These are phyloP conservation scores for Nemania diffusa DNA, from an alignment of 2,329 filamentous ascomycete species.

Conservation along the genomic window DNA sequence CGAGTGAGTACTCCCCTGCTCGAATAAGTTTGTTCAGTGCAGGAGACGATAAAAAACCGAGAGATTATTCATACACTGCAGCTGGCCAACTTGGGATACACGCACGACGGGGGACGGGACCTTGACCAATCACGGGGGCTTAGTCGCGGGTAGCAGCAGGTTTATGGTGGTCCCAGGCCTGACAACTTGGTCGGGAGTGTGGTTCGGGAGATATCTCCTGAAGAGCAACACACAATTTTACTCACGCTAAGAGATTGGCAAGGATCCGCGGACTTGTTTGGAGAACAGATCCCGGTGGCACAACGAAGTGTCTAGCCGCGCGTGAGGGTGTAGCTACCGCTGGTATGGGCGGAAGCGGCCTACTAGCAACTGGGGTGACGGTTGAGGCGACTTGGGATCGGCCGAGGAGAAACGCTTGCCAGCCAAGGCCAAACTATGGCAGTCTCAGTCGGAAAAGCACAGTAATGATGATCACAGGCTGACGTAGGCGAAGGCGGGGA, in stretches of 20 bases:
- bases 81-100: conserved; percentile 3
- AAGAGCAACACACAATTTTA: conserved; percentile 5
- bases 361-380: neutral
- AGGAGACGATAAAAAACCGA: conserved; percentile 29
- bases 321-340: neutral
- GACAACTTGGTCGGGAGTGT: conserved; percentile 8
- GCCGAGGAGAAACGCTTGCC: conserved; percentile 8
- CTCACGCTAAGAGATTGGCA: conserved; percentile 7
- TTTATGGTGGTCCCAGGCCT: conserved; percentile 1
- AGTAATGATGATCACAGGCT: conserved; percentile 24
- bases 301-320: conserved; percentile 16
- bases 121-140: conserved; percentile 25
- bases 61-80: conserved; percentile 11
- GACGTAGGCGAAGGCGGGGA: conserved; percentile 25
- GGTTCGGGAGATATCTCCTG: conserved; percentile 9
- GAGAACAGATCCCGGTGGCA: conserved; percentile 4
- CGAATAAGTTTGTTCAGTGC: conserved; percentile 10
- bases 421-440: neutral
- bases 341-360: conserved; percentile 2
- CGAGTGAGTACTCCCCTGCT: neutral
- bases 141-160: conserved; percentile 31
- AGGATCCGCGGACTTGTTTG: conserved; percentile 4
- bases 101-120: neutral
- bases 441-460: conserved; percentile 1
- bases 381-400: neutral